These are phyloP conservation scores for Aspergillus terreus DNA, from an alignment of 2,329 filamentous ascomycete species.

Conservation along the genomic window DNA sequence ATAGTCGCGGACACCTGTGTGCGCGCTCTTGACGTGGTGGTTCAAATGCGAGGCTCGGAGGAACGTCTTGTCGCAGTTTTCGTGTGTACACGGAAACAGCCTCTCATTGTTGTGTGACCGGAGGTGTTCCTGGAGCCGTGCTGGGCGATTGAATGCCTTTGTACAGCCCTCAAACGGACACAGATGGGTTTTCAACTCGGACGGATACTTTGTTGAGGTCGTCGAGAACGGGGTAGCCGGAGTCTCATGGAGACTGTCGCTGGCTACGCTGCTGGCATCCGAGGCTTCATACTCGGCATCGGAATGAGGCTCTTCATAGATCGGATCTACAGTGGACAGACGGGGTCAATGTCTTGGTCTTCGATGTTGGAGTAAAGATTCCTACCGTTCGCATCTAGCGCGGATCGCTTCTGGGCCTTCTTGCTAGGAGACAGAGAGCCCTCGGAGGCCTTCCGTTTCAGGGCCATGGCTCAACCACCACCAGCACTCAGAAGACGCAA, in stretches of 20 bases:
- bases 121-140: conserved; percentile 73
- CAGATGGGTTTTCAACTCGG: conserved; percentile 69
- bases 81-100: conserved; percentile 67
- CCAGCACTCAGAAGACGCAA: background rate
- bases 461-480: conserved; percentile 25
- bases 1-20: conserved; percentile 67
- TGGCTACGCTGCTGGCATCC: conserved; percentile 25
- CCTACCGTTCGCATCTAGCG: conserved; percentile 29
- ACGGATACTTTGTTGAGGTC: conserved; percentile 50
- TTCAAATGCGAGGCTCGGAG: conserved; percentile 81
- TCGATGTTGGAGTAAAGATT: conserved; percentile 4
- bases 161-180: conserved; percentile 72
- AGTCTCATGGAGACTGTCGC: conserved; percentile 40
- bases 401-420: conserved; percentile 26
- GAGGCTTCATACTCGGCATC: conserved; percentile 31
- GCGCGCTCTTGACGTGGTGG: conserved; percentile 78
- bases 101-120: conserved; percentile 83
- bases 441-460: conserved; percentile 33
- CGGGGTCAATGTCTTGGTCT: conserved; percentile 22
- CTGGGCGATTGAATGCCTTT: conserved; percentile 85
- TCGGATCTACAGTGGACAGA: conserved; percentile 33
- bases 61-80: conserved; percentile 77
- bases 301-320: conserved; percentile 31
- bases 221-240: conserved; percentile 52
- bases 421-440: conserved; percentile 24